Conservation (phyloP, 306 rosid species). For the Ormosia semicastrata region DNA sequence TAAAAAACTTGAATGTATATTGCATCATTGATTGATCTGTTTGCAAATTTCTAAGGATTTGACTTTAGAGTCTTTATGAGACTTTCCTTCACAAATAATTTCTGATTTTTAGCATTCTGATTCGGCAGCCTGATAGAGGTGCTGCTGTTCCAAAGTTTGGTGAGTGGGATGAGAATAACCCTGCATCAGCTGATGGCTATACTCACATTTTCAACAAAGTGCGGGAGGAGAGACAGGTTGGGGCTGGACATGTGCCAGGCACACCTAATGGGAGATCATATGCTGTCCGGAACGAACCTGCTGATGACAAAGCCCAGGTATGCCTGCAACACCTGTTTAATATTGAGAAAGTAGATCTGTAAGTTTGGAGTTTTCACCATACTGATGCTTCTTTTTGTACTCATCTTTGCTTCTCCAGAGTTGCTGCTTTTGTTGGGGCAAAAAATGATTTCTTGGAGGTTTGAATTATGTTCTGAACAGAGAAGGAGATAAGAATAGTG, state of each 20-base stretch:
- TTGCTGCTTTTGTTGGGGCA: slow-evolving; percentile 74
- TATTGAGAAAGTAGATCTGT: not conserved
- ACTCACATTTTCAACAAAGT: slow-evolving; percentile 86
- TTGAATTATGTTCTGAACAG: slow-evolving; percentile 27
- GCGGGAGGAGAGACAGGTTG: slow-evolving; percentile 64
- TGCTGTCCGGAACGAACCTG: slow-evolving; percentile 22
- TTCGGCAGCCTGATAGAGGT: slow-evolving; percentile 73
- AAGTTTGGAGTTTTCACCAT: not conserved
- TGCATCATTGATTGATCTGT: not conserved
- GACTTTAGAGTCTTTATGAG: not conserved
- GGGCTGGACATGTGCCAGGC: slow-evolving; percentile 46
- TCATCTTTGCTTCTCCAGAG: slow-evolving; percentile 46
- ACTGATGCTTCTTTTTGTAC: slow-evolving; percentile 26
- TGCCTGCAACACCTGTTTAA: slow-evolving; percentile 9
- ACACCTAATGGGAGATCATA: slow-evolving; percentile 45
- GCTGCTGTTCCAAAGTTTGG: slow-evolving; percentile 96
- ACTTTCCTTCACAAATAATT: slow-evolving; percentile 19
- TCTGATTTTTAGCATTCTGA: slow-evolving; percentile 24
- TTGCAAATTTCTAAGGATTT: not conserved
- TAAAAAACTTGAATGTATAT: not conserved
- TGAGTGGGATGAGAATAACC: slow-evolving; percentile 83
- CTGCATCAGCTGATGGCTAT: slow-evolving; percentile 77
- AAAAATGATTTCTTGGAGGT: slow-evolving; percentile 40
- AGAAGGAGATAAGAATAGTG: slow-evolving; percentile 12
- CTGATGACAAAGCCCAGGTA: slow-evolving; percentile 48